Evolutionary conservation across 768 basidiomycete genomes (phyloP).

Genomic region (Paxillus involutus): DNA sequence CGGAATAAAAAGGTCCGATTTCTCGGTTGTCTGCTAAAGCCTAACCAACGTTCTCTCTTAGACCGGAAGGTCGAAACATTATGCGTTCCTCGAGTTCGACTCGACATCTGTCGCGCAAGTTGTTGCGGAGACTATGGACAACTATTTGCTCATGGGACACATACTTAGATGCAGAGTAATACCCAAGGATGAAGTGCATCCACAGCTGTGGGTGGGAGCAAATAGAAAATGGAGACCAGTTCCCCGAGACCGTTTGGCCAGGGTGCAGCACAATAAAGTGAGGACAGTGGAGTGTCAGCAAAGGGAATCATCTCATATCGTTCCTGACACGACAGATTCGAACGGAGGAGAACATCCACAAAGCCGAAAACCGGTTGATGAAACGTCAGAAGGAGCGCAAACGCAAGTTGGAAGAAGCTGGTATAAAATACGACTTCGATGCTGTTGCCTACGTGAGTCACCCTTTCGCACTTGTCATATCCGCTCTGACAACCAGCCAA

Average conservation of each 20-base stretch:
- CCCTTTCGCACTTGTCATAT: background rate
- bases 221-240: constrained; percentile 87
- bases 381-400: constrained; percentile 77
- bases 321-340: constrained; percentile 49
- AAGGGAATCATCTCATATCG: constrained; percentile 5
- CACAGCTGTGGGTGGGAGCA: constrained; percentile 95
- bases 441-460: constrained; percentile 78
- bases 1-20: constrained; percentile 82
- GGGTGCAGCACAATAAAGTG: constrained; percentile 84
- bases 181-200: constrained; percentile 87
- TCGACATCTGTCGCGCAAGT: constrained; percentile 89
- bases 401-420: constrained; percentile 72
- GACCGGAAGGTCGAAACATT: constrained; percentile 97
- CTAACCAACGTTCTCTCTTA: constrained; percentile 26
- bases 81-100: constrained; percentile 93
- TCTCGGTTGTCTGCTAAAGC: background rate
- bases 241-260: constrained; percentile 69
- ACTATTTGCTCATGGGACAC: constrained; percentile 94
- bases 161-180: constrained; percentile 89
- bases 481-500: background rate
- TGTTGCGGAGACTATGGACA: constrained; percentile 98
- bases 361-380: constrained; percentile 66
- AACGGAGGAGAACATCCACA: constrained; percentile 66
- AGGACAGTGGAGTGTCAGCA: background rate
- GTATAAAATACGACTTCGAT: constrained; percentile 87